Evolutionary conservation across 1,139 yeast species (phyloP), one percentile per base, ranked within the genome.

Genomic region (Pneumocystis wakefieldiae): DNA sequence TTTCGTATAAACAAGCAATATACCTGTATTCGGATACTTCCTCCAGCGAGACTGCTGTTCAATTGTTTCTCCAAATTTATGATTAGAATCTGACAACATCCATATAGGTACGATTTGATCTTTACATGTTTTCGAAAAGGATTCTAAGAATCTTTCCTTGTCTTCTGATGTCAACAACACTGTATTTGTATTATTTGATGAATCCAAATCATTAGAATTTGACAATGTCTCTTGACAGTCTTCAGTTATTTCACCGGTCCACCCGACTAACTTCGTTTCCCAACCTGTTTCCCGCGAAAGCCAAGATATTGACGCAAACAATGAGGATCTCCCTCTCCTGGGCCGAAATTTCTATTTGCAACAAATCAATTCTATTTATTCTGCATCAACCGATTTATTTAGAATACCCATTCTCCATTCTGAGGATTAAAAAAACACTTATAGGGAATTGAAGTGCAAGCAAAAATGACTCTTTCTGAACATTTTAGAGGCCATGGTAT

Each of bases 1-100:
- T 87, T 75, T 92, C 92, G 73, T 94, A 98, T 74, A 91, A 2
- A 89, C 86, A 1, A 97, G 96, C 97, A 98, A 94, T 59, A 94
- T 77, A 32, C 85, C 85, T 69, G 86, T 83, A 72, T 92, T 98
- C 0, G 97, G 96, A 72, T 89, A 91, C 66, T 79, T 78, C 70
- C 96, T 79, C 96, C 97, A 92, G 70, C 92, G 77, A 61, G 78
- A 75, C 70, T 80, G 82, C 57, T 64, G 66, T 70, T 82, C 85
- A 72, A 86, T 86, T 1, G 62, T 42, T 19, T 60, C 24, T 6
- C 65, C 65, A 8, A 32, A 38, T 35, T 28, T n/a, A 67, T 91
- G 79, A 66, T 86, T 37, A 12, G 39, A n/a, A 19, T 63, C 64
- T 4, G 58, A 39, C 5, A 63, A 77, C 60, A 90, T 77, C 96